Percentiles rank a stretch among this genome's conserved stretches.
phyloP scores from a whole-genome alignment of 2,329 filamentous ascomycete species.

The Fusarium anthophilum region DNA sequence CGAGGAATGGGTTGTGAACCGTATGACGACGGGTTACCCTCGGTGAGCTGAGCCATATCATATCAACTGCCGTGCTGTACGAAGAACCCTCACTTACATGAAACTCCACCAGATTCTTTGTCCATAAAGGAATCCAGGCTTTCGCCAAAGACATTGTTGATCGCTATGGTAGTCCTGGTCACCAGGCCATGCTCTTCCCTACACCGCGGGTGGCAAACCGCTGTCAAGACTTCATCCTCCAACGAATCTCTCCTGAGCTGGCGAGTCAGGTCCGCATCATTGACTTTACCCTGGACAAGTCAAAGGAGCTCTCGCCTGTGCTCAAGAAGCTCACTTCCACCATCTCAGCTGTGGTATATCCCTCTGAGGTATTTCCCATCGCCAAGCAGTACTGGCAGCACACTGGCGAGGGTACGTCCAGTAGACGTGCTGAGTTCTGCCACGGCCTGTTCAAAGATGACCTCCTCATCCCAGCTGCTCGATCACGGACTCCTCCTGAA shows the following conservation, averaged over 20 bases:
- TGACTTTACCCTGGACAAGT: slow-evolving; percentile 69
- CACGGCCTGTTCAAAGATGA: slow-evolving; percentile 77
- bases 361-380: slow-evolving; percentile 70
- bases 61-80: not conserved
- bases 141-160: slow-evolving; percentile 75
- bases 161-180: slow-evolving; percentile 67
- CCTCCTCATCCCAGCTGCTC: slow-evolving; percentile 55
- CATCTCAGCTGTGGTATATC: slow-evolving; percentile 77
- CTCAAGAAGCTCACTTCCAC: slow-evolving; percentile 66
- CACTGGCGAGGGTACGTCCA: slow-evolving; percentile 90
- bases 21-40: slow-evolving; percentile 92
- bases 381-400: slow-evolving; percentile 99
- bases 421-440: slow-evolving; percentile 90
- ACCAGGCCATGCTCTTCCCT: slow-evolving; percentile 85
- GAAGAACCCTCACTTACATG: slow-evolving; percentile 15
- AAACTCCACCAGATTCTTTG: slow-evolving; percentile 79
- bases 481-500: slow-evolving; percentile 39
- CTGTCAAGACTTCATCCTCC: slow-evolving; percentile 77
- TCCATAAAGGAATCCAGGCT: slow-evolving; percentile 82
- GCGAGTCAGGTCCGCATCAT: slow-evolving; percentile 62
- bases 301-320: slow-evolving; percentile 60
- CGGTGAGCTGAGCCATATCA: slow-evolving; percentile 64
- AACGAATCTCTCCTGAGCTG: slow-evolving; percentile 64
- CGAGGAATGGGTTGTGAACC: slow-evolving; percentile 82
- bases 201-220: slow-evolving; percentile 73